These are phyloP conservation scores for Kluyveromyces starmeri DNA, from an alignment of 805 yeast species.

Conservation along the genomic window DNA sequence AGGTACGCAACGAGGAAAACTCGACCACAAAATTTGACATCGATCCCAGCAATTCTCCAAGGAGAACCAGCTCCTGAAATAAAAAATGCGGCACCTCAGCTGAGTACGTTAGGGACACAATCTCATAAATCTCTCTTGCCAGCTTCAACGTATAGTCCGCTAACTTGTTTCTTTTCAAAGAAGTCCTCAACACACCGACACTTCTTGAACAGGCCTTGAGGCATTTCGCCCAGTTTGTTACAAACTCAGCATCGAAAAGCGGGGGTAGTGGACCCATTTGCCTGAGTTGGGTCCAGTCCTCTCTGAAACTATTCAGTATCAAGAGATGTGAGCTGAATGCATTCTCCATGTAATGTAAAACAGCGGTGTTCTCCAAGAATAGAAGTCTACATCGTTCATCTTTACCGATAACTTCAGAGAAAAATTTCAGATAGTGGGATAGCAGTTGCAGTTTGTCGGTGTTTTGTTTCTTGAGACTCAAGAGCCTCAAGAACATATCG, in stretches of 20 bases:
- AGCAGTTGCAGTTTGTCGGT: constrained; percentile 12
- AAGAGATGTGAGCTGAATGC: constrained; percentile 17
- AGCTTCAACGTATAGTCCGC: constrained; percentile 17
- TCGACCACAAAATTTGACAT: constrained; percentile 38
- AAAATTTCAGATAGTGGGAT: constrained; percentile 20
- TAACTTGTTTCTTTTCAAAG: constrained; percentile 20
- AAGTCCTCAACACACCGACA: constrained; percentile 23
- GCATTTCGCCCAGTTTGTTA: constrained; percentile 23
- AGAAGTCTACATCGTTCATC: constrained; percentile 21
- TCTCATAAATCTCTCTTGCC: constrained; percentile 12
- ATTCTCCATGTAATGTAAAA: constrained; percentile 17
- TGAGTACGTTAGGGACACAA: constrained; percentile 12
- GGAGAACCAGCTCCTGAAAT: constrained; percentile 18
- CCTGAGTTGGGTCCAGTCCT: constrained; percentile 10
- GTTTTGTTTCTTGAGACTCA: constrained; percentile 14
- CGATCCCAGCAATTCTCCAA: constrained; percentile 30
- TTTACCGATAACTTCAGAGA: constrained; percentile 22
- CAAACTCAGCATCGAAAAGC: constrained; percentile 18
- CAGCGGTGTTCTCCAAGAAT: constrained; percentile 15
- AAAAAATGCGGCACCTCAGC: constrained; percentile 16
- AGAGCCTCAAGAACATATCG: constrained; percentile 16
- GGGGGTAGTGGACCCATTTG: constrained; percentile 14
- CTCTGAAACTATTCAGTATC: constrained; percentile 15
- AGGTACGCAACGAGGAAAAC: constrained; percentile 34
- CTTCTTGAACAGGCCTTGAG: constrained; percentile 29